Conservation (phyloP, 768 basidiomycete species). For the Tricholoma sp. region DNA sequence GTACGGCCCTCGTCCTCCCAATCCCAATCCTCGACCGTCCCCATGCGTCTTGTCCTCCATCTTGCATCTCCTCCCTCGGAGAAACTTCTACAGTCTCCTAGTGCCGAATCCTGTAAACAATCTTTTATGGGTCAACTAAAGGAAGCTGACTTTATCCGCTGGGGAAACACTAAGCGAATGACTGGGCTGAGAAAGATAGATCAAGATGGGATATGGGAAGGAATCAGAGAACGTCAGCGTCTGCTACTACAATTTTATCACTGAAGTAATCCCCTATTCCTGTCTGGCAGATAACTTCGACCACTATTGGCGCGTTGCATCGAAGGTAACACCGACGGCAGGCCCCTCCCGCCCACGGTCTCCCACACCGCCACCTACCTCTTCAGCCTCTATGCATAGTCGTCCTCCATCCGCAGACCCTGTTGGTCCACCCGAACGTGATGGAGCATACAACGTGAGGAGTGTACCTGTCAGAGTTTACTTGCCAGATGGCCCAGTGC, state of each 20-base stretch:
- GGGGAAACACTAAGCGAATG: slow-evolving; percentile 94
- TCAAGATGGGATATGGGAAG: slow-evolving; percentile 97
- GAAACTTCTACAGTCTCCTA: slow-evolving; percentile 76
- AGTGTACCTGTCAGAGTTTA: slow-evolving; percentile 89
- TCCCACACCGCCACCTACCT: slow-evolving; percentile 49
- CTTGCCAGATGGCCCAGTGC: slow-evolving; percentile 83
- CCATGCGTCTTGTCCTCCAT: slow-evolving; percentile 80
- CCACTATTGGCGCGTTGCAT: slow-evolving; percentile 89
- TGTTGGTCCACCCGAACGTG: slow-evolving; percentile 51
- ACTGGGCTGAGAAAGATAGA: slow-evolving; percentile 87
- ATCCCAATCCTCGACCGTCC: slow-evolving; percentile 38
- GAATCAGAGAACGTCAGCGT: slow-evolving; percentile 85
- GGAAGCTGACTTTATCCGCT: slow-evolving; percentile 95
- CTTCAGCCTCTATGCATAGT: slow-evolving; percentile 56
- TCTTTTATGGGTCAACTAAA: slow-evolving; percentile 95
- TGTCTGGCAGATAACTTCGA: slow-evolving; percentile 82
- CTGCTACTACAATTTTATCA: not conserved
- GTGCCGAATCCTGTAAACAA: slow-evolving; percentile 83
- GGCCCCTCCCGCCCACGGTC: slow-evolving; percentile 56
- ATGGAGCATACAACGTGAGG: slow-evolving; percentile 83
- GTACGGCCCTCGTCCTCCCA: slow-evolving; percentile 43
- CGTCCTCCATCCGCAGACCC: slow-evolving; percentile 66
- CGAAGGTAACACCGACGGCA: slow-evolving; percentile 87
- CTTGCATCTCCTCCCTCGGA: slow-evolving; percentile 84
- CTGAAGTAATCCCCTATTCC: slow-evolving; percentile 3